A percentile compares a stretch with the other conserved stretches of the same genome.
Evolutionary conservation across 2,329 filamentous ascomycete genomes (phyloP).

Genomic region (Proliferodiscus dingleyae): DNA sequence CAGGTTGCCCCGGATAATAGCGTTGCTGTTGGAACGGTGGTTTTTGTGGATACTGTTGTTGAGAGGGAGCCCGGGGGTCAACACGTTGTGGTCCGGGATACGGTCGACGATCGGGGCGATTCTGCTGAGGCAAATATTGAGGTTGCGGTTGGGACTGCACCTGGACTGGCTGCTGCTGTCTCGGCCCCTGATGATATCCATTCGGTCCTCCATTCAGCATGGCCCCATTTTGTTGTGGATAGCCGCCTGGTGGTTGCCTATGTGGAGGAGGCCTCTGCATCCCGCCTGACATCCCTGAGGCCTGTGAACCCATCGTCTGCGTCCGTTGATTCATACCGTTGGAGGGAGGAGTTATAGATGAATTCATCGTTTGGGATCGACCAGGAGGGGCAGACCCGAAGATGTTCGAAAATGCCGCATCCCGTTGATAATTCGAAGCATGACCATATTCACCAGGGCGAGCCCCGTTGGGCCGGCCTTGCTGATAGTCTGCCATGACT

Average conservation of each 20-base stretch:
- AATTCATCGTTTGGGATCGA: slow-evolving; percentile 93
- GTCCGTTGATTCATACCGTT: slow-evolving; percentile 59
- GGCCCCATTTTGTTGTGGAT: slow-evolving; percentile 19
- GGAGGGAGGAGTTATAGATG: slow-evolving; percentile 57
- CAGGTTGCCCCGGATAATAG: slow-evolving; percentile 51
- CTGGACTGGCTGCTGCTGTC: slow-evolving; percentile 27
- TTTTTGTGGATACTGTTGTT: slow-evolving; percentile 41
- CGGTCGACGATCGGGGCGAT: slow-evolving; percentile 60
- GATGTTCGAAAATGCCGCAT: slow-evolving; percentile 94
- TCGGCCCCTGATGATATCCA: slow-evolving; percentile 48
- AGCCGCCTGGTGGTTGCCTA: slow-evolving; percentile 39
- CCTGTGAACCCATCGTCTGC: slow-evolving; percentile 60
- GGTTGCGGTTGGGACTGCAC: slow-evolving; percentile 44
- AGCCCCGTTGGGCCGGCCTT: slow-evolving; percentile 53
- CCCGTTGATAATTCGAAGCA: slow-evolving; percentile 65
- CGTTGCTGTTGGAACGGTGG: slow-evolving; percentile 43
- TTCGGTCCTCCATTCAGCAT: slow-evolving; percentile 33
- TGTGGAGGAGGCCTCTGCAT: slow-evolving; percentile 64
- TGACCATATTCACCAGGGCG: slow-evolving; percentile 35
- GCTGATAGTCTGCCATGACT: slow-evolving; percentile 54
- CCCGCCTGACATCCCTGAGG: slow-evolving; percentile 37
- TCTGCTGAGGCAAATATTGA: slow-evolving; percentile 55
- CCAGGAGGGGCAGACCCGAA: slow-evolving; percentile 86
- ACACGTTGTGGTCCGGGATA: slow-evolving; percentile 59
- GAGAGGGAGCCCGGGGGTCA: slow-evolving; percentile 32